phyloP scores from a whole-genome alignment of 2,329 filamentous ascomycete species.

The Westerdykella sp. region DNA sequence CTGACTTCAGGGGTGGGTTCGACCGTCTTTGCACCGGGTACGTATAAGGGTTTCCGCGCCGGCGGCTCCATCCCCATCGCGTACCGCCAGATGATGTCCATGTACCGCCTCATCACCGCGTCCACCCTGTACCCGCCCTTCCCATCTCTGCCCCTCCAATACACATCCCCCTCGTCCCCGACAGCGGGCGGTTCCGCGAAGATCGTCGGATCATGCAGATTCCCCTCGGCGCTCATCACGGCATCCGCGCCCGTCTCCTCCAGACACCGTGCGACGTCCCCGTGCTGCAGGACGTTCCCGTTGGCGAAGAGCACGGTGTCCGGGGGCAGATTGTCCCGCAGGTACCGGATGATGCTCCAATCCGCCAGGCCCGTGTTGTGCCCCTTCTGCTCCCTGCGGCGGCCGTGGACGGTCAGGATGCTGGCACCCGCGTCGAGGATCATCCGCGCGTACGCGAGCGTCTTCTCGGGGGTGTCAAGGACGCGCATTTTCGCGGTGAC shows the following conservation, averaged over 20 bases:
- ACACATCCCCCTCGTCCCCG: conserved; percentile 65
- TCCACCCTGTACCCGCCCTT: conserved; percentile 84
- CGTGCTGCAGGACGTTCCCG: conserved; percentile 79
- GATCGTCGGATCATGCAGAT: conserved; percentile 83
- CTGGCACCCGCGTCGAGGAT: conserved; percentile 83
- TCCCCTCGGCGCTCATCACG: conserved; percentile 94
- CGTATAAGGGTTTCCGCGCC: conserved; percentile 62
- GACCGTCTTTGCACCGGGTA: conserved; percentile 43
- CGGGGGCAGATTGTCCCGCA: conserved; percentile 73
- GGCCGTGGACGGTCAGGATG: conserved; percentile 87
- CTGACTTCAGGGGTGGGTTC: background rate
- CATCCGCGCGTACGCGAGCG: conserved; percentile 81
- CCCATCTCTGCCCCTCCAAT: conserved; percentile 75
- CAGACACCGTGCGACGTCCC: conserved; percentile 71
- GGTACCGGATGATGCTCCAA: conserved; percentile 76
- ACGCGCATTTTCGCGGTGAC: conserved; percentile 94
- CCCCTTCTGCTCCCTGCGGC: conserved; percentile 86
- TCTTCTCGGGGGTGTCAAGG: conserved; percentile 78
- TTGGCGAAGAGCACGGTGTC: conserved; percentile 97
- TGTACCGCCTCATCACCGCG: conserved; percentile 76
- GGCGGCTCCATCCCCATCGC: conserved; percentile 64
- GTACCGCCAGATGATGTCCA: conserved; percentile 81
- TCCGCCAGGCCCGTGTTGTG: conserved; percentile 91
- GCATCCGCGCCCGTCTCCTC: conserved; percentile 81
- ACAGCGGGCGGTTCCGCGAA: conserved; percentile 63